Conservation (phyloP, 495 filamentous ascomycete species). For the Hypoxylon fuscum region DNA sequence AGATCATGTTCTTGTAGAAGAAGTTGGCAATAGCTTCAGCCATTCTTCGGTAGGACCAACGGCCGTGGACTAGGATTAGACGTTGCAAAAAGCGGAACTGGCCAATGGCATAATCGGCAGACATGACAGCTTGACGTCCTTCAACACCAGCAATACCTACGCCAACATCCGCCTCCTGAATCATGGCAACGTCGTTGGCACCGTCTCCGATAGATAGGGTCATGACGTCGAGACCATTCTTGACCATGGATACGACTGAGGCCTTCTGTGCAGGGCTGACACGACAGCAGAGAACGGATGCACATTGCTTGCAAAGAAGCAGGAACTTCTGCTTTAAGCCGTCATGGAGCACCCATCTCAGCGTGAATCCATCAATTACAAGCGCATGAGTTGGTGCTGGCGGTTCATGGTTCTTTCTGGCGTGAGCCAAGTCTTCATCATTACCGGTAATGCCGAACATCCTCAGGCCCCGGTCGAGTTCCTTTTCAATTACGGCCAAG, state of each 20-base stretch:
- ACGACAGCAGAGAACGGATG: conserved; percentile 95
- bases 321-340: conserved; percentile 89
- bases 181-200: conserved; percentile 99
- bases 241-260: conserved; percentile 96
- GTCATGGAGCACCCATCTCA: conserved; percentile 88
- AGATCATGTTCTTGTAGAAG: conserved; percentile 99
- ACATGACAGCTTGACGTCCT: conserved; percentile 98
- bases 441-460: conserved; percentile 84
- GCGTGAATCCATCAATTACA: conserved; percentile 93
- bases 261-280: conserved; percentile 98
- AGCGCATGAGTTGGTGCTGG: conserved; percentile 93
- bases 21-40: conserved; percentile 97
- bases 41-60: conserved; percentile 94
- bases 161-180: conserved; percentile 98
- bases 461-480: conserved; percentile 76
- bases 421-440: conserved; percentile 83
- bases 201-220: conserved; percentile 96
- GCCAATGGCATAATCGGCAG: conserved; percentile 96
- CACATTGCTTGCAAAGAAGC: conserved; percentile 96
- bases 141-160: conserved; percentile 98
- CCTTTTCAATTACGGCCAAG: conserved; percentile 66
- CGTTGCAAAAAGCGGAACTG: conserved; percentile 96
- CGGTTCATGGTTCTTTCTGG: conserved; percentile 81
- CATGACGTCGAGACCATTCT: conserved; percentile 93
- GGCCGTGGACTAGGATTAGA: conserved; percentile 91